Base-by-base conservation (phyloP, 176 grass and related monocot species). In the Otatea glauca region DNA sequence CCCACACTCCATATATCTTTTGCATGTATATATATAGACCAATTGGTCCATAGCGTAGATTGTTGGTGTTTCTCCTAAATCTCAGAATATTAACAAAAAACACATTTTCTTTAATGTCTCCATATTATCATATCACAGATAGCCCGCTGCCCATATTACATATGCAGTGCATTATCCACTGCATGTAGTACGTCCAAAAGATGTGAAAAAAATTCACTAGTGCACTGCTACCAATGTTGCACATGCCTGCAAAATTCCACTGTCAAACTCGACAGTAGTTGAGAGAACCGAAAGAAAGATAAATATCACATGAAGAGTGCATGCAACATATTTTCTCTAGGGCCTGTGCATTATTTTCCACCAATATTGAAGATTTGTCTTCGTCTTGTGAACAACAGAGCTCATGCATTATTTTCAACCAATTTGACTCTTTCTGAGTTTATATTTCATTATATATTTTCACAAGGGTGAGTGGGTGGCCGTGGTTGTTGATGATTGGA, bases 401-500 rank as follows among this genome's bases (percentile, higher is more conserved):
- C 47, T 74, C 51, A 62, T 74, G 38, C 25, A 82, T 74, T 62
- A 61, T 56, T 8, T 84, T 71, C 35, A 1, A 72, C 45, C 63
- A 72, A 35, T 58, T 59, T 84, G 45, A 42, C 9, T 66, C 60
- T 81, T 80, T 14, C 53, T 59, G 3, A 51, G 10, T 73, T 74
- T 48, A 76, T 70, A 59, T 58, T 32, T 74, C 51, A 47, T 79
- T 44, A 68, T 66, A 4, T 39, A 77, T 79, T 89, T 79, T 80
- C 29, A 84, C 35, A 67, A 99, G 96, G 96, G 96, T 75, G 96
- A 99, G 59, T 99, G 96, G 96, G 96, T 99, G 39, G 89, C 96
- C n/a, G 93, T 99, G 61, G 96, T 99, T 42, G 93, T 99, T 78
- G 96, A 99, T 79, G 96, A 99, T 85, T 99, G 96, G 96, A 92